A percentile compares a stretch with the other conserved stretches of the same genome.
Evolutionary conservation across 148 eudicot genomes (phyloP).

Genomic region (Spergularia marina): DNA sequence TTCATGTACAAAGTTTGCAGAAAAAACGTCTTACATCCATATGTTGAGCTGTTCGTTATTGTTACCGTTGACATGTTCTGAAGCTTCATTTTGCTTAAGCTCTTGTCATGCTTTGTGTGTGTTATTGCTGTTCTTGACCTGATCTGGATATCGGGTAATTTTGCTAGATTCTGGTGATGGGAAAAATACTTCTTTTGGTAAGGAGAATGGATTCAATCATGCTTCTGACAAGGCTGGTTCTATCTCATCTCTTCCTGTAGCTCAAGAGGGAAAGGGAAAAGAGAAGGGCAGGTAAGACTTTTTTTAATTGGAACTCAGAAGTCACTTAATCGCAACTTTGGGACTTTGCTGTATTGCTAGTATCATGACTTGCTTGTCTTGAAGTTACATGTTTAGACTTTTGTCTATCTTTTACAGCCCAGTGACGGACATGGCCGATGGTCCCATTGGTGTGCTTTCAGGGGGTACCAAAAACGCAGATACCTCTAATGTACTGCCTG

Average conservation of each 20-base stretch:
- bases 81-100: background rate
- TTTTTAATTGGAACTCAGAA: background rate
- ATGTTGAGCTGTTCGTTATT: background rate
- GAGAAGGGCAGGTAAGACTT: constrained; percentile 46
- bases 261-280: constrained; percentile 43
- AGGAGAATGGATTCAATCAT: constrained; percentile 53
- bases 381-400: constrained; percentile 22
- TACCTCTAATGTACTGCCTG: constrained; percentile 30
- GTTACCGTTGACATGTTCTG: background rate
- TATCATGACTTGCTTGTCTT: constrained; percentile 17
- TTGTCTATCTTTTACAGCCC: constrained; percentile 44
- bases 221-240: constrained; percentile 34
- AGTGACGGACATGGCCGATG: constrained; percentile 38
- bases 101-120: constrained; percentile 8
- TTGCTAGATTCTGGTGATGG: constrained; percentile 53
- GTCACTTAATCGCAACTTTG: background rate
- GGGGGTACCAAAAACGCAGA: constrained; percentile 30
- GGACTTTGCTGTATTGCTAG: background rate
- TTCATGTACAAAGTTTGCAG: background rate
- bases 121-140: constrained; percentile 2
- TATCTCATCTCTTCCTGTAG: constrained; percentile 30
- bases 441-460: constrained; percentile 42
- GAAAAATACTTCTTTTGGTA: constrained; percentile 37
- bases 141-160: background rate
- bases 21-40: background rate